Evolutionary conservation across 495 filamentous ascomycete species (phyloP), one percentile per base, ranked within the genome.

Genomic region (Penicillium maclennaniae): DNA sequence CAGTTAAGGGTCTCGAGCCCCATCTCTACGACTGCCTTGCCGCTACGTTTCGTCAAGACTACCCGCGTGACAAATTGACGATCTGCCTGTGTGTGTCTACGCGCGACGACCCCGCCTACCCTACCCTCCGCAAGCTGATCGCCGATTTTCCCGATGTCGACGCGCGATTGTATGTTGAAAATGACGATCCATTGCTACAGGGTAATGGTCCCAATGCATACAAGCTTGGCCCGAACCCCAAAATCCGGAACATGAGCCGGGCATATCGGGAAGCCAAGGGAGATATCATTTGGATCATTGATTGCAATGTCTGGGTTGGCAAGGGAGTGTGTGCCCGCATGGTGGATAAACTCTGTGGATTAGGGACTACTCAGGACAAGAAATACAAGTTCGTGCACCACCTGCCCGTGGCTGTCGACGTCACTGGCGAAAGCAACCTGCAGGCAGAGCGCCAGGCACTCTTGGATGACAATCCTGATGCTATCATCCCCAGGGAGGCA

Each of bases 311-410:
- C 39, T 99, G 95, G 95, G 79, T 97, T 26, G 83, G 83, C 9
- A 83, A 79, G 21, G 84, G 87, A 12, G 91, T 90, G 0, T 83
- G 84, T 36, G 89, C 84, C 4, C 80, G 92, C 31, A 93, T 96
- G 86, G 88, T 96, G 4, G 89, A 92, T 65, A 81, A 83, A 61
- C 78, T 99, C 17, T 88, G 80, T 58, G 95, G 95, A 1, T 83
- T 80, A 44, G 71, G 54, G 6, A 54, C 75, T 1, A 54, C 65
- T 20, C 69, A 73, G 14, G 66, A 70, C 7, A 79, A 69, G 58
- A 87, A 84, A 51, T 91, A 88, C 76, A 99, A 97, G 62, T 93
- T 97, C 55, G 92, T 97, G 8, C 95, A 99, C 65, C 95, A 97
- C 62, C 74, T 97, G 4, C 95, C 95, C 0, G 70, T 99, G 6